These are phyloP conservation scores for Kwoniella heveanensis DNA, from an alignment of 768 basidiomycete species.

Conservation along the genomic window DNA sequence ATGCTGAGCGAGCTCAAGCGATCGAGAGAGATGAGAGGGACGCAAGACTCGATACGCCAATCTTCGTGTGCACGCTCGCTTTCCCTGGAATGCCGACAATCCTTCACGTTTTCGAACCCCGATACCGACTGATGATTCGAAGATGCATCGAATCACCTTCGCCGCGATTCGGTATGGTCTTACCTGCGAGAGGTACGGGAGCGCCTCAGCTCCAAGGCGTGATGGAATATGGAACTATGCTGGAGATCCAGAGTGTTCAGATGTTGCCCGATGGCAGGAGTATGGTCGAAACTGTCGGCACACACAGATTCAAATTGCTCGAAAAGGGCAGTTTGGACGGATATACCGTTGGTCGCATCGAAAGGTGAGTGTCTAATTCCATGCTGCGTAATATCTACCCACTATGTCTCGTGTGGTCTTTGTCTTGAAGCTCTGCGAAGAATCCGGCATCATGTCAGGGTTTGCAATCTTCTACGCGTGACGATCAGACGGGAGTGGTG, in stretches of 20 bases:
- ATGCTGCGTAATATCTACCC: too few relatives aligned
- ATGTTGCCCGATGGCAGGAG: slow-evolving; percentile 88
- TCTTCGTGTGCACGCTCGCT: slow-evolving; percentile 84
- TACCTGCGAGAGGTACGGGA: slow-evolving; percentile 62
- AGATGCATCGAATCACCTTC: slow-evolving; percentile 78
- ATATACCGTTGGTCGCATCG: slow-evolving; percentile 81
- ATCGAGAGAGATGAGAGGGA: slow-evolving; percentile 77
- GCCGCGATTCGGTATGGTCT: slow-evolving; percentile 91
- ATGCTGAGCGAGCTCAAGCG: slow-evolving; percentile 67
- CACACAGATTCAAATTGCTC: slow-evolving; percentile 78
- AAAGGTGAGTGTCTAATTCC: slow-evolving; percentile 61
- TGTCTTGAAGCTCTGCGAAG: too few relatives aligned
- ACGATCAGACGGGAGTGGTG: not conserved
- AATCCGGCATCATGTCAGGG: too few relatives aligned
- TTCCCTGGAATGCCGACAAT: slow-evolving; percentile 90
- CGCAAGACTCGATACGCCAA: slow-evolving; percentile 78
- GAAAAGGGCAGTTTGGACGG: slow-evolving; percentile 84
- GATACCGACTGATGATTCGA: slow-evolving; percentile 94
- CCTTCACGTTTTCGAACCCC: slow-evolving; percentile 91
- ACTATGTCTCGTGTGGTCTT: too few relatives aligned
- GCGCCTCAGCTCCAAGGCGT: slow-evolving; percentile 60
- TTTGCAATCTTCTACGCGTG: not conserved
- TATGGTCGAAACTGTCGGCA: slow-evolving; percentile 74
- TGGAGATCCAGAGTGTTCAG: slow-evolving; percentile 81
- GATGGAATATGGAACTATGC: slow-evolving; percentile 86